Evolutionary conservation across 768 basidiomycete species (phyloP).

Genomic region (Nidula microcarpa): DNA sequence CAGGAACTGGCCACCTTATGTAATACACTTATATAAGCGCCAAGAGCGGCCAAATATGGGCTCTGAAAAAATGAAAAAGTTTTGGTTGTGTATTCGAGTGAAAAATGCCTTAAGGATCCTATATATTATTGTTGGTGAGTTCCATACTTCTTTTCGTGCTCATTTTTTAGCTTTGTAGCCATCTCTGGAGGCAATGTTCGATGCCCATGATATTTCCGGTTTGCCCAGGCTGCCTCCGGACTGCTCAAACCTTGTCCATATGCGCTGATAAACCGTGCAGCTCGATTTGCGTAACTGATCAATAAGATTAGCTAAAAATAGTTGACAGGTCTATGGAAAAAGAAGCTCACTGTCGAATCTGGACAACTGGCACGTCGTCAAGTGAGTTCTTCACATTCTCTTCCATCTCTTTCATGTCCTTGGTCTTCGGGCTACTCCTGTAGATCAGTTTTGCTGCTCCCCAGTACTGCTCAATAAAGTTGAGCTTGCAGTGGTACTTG

Average conservation of each 20-base stretch:
- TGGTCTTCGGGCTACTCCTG: constrained; percentile 9
- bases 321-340: neutral
- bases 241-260: constrained; percentile 22
- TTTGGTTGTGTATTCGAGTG: neutral
- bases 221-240: constrained; percentile 24
- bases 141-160: neutral
- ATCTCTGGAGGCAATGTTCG: constrained; percentile 16
- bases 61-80: neutral
- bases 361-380: constrained; percentile 15
- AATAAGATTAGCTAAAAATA: neutral
- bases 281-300: constrained; percentile 17
- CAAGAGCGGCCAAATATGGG: neutral
- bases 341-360: constrained; percentile 13
- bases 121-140: neutral
- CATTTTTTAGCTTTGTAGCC: constrained; percentile 4
- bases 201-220: constrained; percentile 24
- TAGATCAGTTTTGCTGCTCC: constrained; percentile 23
- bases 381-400: constrained; percentile 20
- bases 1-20: no score
- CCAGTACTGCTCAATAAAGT: constrained; percentile 29
- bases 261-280: constrained; percentile 15
- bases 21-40: neutral
- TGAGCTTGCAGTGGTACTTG: constrained; percentile 26
- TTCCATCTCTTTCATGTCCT: constrained; percentile 20
- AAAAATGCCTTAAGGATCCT: neutral